Evolutionary conservation across 163 green algal species (phyloP).

Genomic region (Coccomyxa subellipsoidea): DNA sequence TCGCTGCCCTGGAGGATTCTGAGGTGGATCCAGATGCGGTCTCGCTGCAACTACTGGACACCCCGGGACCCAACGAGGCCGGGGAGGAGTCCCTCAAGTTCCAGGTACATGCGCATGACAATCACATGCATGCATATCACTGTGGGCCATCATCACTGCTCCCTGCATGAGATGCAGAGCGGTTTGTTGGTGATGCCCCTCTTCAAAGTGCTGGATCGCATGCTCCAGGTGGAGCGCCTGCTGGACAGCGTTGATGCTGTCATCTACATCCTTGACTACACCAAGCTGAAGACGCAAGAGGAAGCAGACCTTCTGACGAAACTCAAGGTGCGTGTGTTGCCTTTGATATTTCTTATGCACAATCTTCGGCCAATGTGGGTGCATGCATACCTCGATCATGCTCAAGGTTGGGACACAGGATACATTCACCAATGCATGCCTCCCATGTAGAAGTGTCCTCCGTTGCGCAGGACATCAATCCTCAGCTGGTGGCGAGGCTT

Average conservation of each 20-base stretch:
- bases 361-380: no score
- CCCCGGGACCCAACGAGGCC: slow-evolving; percentile 39
- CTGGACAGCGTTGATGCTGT: slow-evolving; percentile 65
- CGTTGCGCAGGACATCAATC: slow-evolving; percentile 52
- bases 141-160: background rate
- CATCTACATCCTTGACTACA: slow-evolving; percentile 80
- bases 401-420: no score
- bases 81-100: slow-evolving; percentile 44
- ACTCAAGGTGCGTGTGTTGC: slow-evolving; percentile 21
- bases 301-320: slow-evolving; percentile 55
- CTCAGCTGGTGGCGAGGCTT: slow-evolving; percentile 55
- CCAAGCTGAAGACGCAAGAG: slow-evolving; percentile 77
- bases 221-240: slow-evolving; percentile 64
- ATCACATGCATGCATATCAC: slow-evolving; percentile 1
- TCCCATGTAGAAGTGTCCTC: background rate
- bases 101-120: slow-evolving; percentile 35
- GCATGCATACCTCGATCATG: no score
- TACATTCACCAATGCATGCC: no score
- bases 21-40: background rate
- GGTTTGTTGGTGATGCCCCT: no score
- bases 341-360: no score
- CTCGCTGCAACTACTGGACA: slow-evolving; percentile 62
- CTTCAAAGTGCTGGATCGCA: no score
- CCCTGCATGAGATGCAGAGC: background rate
- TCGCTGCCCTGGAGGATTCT: slow-evolving; percentile 17